These are phyloP conservation scores for Hanseniaspora clermontiae DNA, from an alignment of 805 yeast species.

Conservation along the genomic window DNA sequence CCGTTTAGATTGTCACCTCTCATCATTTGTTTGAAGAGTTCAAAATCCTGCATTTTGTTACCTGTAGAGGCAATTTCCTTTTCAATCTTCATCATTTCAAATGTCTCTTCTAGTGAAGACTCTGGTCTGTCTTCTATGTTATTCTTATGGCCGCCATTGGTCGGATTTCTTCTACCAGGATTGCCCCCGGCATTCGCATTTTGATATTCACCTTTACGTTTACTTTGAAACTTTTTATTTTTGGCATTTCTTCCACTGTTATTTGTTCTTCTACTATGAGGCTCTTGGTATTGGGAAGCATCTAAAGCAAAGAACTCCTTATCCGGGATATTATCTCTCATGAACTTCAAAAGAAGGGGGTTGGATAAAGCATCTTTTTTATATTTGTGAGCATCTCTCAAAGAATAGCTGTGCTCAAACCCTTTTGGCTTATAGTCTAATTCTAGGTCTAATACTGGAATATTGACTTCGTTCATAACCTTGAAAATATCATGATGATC, in stretches of 20 bases:
- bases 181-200: constrained; percentile 8
- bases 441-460: neutral
- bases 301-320: constrained; percentile 38
- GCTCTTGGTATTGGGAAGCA: constrained; percentile 19
- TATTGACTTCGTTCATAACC: neutral
- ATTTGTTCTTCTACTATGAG: neutral
- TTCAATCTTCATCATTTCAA: constrained; percentile 26
- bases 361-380: constrained; percentile 2
- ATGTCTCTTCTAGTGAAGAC: constrained; percentile 20
- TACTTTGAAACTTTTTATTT: constrained; percentile 13
- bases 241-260: constrained; percentile 8
- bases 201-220: neutral
- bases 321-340: constrained; percentile 34
- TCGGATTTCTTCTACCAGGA: constrained; percentile 14
- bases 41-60: constrained; percentile 32
- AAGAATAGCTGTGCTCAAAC: neutral
- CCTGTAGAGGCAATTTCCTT: constrained; percentile 26
- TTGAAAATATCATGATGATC: neutral
- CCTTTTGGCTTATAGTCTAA: constrained; percentile 7
- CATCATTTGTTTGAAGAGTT: constrained; percentile 31
- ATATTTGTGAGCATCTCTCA: constrained; percentile 1
- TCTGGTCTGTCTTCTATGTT: constrained; percentile 14
- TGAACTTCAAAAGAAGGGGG: neutral
- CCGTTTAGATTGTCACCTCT: constrained; percentile 26
- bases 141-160: constrained; percentile 13